Evolutionary conservation across 352 stramenopile genomes (phyloP).

Genomic region (Pythium brachiatum): DNA sequence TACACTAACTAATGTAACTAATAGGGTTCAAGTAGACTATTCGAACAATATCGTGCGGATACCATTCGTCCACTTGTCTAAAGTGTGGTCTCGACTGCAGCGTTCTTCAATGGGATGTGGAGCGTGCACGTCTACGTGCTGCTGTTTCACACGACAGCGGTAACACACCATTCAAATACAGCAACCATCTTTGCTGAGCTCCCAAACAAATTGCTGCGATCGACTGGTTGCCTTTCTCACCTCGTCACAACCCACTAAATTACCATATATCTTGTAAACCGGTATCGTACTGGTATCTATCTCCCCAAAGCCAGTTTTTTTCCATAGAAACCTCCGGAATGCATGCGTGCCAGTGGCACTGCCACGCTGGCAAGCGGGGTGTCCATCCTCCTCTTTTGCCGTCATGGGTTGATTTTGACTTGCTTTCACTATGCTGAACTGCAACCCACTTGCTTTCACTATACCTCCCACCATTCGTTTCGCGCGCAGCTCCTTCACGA

Average conservation of each 20-base stretch:
- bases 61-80: no score
- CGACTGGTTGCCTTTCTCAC: neutral
- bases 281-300: neutral
- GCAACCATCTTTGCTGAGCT: no score
- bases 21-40: no score
- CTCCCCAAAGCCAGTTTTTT: neutral
- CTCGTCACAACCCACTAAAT: neutral
- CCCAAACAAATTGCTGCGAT: no score
- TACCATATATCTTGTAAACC: neutral
- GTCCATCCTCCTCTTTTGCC: neutral
- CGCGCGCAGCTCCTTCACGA: neutral
- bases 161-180: no score
- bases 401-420: conserved; percentile 20
- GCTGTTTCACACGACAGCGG: no score
- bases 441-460: neutral
- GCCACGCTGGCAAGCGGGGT: neutral
- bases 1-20: no score
- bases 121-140: no score
- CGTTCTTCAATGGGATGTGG: no score
- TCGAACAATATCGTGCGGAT: no score
- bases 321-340: neutral
- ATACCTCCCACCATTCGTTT: conserved; percentile 1
- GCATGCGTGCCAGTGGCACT: no score
- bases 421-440: neutral
- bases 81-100: no score